Evolutionary conservation across 495 filamentous ascomycete genomes (phyloP), one percentile per base, ranked within the genome.

Genomic region (Symbiotaphrina buchneri): DNA sequence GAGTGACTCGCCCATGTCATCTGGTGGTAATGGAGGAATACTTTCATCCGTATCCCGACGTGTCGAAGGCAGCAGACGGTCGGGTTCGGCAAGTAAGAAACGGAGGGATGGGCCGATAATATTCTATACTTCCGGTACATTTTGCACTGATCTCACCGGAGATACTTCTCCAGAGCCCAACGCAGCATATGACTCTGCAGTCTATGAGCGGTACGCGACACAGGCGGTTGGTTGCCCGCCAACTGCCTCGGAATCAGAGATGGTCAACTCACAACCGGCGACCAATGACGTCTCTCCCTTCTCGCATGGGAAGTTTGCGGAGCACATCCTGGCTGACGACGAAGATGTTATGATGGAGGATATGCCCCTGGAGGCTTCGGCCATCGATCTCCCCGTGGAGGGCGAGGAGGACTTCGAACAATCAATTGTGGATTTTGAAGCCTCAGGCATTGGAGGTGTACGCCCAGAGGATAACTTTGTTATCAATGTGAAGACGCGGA

Each of bases 111-210:
- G 79, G 8, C 71, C 78, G 13, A 79, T 83, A 40, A 74, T 81
- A 28, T 85, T 74, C 44, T 85, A 83, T 47, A 74, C 71, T 33
- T 64, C 67, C 16, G 68, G 71, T 4, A 59, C 56, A 1, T 85
- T 84, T 45, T 82, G 66, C 47, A 80, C 70, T 8, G 78, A 85
- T 51, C 57, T 83, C 3, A 75, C 66, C 28, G 63, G 68, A n/a
- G 69, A 78, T 41, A 36, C 41, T 35, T 48, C 53, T 27, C 47
- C 43, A 32, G 54, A 45, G 34, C 38, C 42, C 20, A 61, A 47
- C n/a, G n/a, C n/a, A n/a, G n/a, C n/a, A n/a, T n/a, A n/a, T n/a
- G 3, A 45, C 45, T 56, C 49, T 30, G 47, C 39, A 14, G 51
- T 47, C 6, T n/a, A 10, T 36, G 20, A 24, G 7, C 10, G 22